These are phyloP conservation scores for Glomus cerebriforme DNA, from an alignment of 192 early-diverging fungal genomes.

Conservation along the genomic window DNA sequence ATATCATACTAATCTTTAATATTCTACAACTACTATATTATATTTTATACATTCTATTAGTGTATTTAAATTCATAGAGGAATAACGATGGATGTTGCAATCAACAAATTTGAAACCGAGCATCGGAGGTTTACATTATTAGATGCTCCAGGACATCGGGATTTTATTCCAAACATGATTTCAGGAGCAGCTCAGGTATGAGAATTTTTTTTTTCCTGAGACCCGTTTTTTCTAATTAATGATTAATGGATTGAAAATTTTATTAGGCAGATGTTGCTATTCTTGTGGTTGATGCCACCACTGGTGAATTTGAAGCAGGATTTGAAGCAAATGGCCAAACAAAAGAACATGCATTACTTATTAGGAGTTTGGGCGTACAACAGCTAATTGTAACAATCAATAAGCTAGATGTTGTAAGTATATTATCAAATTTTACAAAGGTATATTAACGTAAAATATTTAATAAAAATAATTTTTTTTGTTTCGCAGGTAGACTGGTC, in stretches of 20 bases:
- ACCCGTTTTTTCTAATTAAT: constrained; percentile 7
- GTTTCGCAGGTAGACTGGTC: constrained; percentile 71
- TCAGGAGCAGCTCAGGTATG: constrained; percentile 81
- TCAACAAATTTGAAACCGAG: constrained; percentile 83
- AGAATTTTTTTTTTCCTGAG: neutral
- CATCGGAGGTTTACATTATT: constrained; percentile 81
- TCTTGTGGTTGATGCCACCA: constrained; percentile 86
- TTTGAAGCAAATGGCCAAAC: constrained; percentile 95
- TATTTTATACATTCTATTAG: no score
- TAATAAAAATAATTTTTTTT: constrained; percentile 16
- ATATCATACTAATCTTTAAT: no score
- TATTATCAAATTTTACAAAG: constrained; percentile 1
- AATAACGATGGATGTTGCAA: constrained; percentile 97
- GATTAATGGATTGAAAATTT: neutral
- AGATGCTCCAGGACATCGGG: constrained; percentile 96
- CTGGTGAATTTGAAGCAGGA: constrained; percentile 93
- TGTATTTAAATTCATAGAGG: constrained; percentile 54
- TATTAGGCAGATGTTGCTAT: constrained; percentile 86
- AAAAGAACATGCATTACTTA: constrained; percentile 90
- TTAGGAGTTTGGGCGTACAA: constrained; percentile 88
- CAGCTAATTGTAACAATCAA: constrained; percentile 95
- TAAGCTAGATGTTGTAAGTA: constrained; percentile 84
- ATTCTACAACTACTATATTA: no score
- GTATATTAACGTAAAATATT: neutral
- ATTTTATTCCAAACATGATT: constrained; percentile 99